Percentiles rank a stretch among this genome's conserved stretches.
Evolutionary conservation across 2,329 filamentous ascomycete species (phyloP).

Genomic region (Onygena corvina): DNA sequence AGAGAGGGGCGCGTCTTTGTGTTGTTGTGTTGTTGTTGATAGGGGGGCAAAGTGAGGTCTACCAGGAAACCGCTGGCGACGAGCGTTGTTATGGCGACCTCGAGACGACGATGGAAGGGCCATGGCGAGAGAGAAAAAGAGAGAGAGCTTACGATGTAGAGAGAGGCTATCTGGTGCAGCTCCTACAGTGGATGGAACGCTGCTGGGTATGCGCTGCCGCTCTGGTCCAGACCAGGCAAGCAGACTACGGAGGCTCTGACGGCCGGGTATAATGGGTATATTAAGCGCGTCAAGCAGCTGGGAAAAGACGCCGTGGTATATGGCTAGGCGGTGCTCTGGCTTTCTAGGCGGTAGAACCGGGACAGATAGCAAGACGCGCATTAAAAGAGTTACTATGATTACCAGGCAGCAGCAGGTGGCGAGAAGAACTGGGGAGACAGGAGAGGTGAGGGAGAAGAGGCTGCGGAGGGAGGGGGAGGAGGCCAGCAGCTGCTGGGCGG

Average conservation of each 20-base stretch:
- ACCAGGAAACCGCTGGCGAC: neutral
- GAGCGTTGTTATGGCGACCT: neutral
- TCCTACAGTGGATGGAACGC: too few species aligned
- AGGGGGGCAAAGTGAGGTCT: neutral
- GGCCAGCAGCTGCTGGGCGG: slow-evolving; percentile 2
- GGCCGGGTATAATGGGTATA: slow-evolving; percentile 2
- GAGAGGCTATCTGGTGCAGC: neutral
- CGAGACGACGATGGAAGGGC: too few species aligned
- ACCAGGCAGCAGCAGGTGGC: neutral
- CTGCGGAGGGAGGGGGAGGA: slow-evolving; percentile 2
- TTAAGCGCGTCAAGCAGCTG: neutral
- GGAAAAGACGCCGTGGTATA: neutral
- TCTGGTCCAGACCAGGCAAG: neutral
- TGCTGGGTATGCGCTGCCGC: neutral
- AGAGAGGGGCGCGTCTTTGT: neutral
- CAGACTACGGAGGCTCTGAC: neutral
- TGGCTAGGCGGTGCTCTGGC: neutral
- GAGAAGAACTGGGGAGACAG: neutral
- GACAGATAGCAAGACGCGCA: neutral
- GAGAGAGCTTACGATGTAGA: neutral
- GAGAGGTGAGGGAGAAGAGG: neutral
- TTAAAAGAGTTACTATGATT: slow-evolving; percentile 2
- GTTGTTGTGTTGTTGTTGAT: neutral
- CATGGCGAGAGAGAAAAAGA: neutral
- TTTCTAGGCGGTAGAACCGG: neutral